Conservation (phyloP, 2,329 filamentous ascomycete species). For the Mariannaea sp. region DNA sequence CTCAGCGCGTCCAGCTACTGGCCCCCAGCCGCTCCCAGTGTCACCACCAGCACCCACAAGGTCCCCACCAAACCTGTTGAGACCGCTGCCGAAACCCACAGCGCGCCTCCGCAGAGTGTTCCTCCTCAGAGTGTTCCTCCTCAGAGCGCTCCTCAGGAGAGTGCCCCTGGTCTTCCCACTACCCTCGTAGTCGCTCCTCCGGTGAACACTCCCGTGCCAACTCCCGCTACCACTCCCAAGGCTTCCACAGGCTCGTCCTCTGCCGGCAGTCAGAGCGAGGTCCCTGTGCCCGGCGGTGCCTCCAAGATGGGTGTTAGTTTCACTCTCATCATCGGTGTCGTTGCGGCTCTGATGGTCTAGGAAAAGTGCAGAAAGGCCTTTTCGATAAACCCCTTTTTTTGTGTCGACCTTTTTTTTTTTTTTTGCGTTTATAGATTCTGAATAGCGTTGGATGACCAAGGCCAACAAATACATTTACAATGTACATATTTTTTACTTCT, state of each 20-base stretch:
- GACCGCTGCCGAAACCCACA: not conserved
- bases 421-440: constrained; percentile 16
- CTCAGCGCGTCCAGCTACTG: not conserved
- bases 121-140: too few relatives aligned
- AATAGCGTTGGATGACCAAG: constrained; percentile 1
- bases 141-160: too few relatives aligned
- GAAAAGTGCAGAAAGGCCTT: not conserved
- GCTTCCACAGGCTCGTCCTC: constrained; percentile 5
- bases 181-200: too few relatives aligned
- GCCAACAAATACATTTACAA: not conserved
- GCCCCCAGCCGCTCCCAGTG: not conserved
- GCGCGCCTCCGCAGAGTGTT: not conserved
- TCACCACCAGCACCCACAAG: not conserved
- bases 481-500: constrained; percentile 10
- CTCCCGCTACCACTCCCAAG: constrained; percentile 1
- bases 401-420: constrained; percentile 4
- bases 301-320: constrained; percentile 19
- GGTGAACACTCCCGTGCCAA: constrained; percentile 2
- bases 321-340: constrained; percentile 12
- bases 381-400: not conserved
- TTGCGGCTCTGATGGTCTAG: constrained; percentile 23
- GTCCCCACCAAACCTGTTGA: not conserved
- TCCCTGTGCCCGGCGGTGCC: constrained; percentile 16
- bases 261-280: constrained; percentile 1
- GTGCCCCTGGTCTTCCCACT: constrained; percentile 4